These are phyloP conservation scores for Fusarium compactum DNA, from an alignment of 2,329 filamentous ascomycete genomes.

Conservation along the genomic window DNA sequence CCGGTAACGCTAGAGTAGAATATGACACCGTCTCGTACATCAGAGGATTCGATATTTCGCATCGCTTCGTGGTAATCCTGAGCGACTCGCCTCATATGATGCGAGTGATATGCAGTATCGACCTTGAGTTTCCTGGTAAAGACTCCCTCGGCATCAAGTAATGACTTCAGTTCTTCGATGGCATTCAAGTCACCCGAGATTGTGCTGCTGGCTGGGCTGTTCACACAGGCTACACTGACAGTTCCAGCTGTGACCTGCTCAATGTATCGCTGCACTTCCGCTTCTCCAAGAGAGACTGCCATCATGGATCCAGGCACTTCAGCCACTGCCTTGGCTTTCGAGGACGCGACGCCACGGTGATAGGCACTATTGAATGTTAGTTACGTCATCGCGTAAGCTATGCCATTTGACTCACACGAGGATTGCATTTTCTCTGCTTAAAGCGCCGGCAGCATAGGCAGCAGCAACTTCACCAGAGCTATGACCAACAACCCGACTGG, in stretches of 20 bases:
- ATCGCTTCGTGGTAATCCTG: neutral
- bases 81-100: conserved; percentile 1
- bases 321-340: neutral
- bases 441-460: conserved; percentile 6
- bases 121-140: conserved; percentile 9
- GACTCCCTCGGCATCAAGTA: conserved; percentile 1
- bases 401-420: neutral
- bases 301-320: conserved; percentile 6
- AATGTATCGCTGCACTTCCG: conserved; percentile 4
- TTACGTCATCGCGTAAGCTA: rapidly evolving
- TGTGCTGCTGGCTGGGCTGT: conserved; percentile 4
- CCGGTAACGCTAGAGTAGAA: conserved; percentile 11
- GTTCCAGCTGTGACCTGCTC: neutral
- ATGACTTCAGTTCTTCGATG: conserved; percentile 2
- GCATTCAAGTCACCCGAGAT: neutral
- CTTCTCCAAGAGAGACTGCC: conserved; percentile 5
- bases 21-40: neutral
- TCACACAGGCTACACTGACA: conserved; percentile 6
- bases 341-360: neutral
- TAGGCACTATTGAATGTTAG: neutral
- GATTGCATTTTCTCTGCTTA: neutral
- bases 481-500: conserved; percentile 2
- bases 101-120: conserved; percentile 12
- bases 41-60: neutral
- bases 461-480: conserved; percentile 13